phyloP scores from a whole-genome alignment of 2,329 filamentous ascomycete species.

The Fusarium burgessii region DNA sequence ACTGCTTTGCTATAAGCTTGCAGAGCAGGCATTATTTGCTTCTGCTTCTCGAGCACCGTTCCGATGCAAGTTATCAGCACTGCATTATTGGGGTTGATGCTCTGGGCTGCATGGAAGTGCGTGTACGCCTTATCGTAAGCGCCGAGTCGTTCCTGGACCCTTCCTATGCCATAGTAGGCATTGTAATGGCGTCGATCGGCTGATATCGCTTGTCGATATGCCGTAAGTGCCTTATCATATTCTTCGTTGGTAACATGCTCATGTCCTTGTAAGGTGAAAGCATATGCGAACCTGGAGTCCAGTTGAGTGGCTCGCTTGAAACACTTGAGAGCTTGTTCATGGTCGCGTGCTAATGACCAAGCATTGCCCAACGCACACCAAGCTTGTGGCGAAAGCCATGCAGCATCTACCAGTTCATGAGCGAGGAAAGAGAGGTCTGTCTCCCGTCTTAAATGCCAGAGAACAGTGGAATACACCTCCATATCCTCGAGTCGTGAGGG shows the following conservation, averaged over 20 bases:
- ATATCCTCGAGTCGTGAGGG: slow-evolving; percentile 91
- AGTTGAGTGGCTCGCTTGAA: slow-evolving; percentile 95
- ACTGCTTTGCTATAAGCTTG: slow-evolving; percentile 85
- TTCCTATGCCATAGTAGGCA: slow-evolving; percentile 92
- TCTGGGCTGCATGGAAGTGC: slow-evolving; percentile 88
- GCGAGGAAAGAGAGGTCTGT: slow-evolving; percentile 92
- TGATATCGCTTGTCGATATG: slow-evolving; percentile 87
- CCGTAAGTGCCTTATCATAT: slow-evolving; percentile 91
- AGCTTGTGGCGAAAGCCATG: slow-evolving; percentile 90
- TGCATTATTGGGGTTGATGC: slow-evolving; percentile 93
- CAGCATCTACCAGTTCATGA: slow-evolving; percentile 87
- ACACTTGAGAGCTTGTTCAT: slow-evolving; percentile 92
- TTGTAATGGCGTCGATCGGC: slow-evolving; percentile 95
- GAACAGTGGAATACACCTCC: slow-evolving; percentile 97
- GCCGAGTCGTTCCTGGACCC: slow-evolving; percentile 89
- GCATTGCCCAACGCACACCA: slow-evolving; percentile 98
- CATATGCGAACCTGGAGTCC: slow-evolving; percentile 91
- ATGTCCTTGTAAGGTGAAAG: slow-evolving; percentile 94
- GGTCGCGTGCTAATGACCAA: slow-evolving; percentile 90
- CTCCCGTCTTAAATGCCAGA: slow-evolving; percentile 97
- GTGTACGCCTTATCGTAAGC: slow-evolving; percentile 91
- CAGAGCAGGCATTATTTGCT: slow-evolving; percentile 82
- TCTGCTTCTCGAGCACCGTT: slow-evolving; percentile 87
- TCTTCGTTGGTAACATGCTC: slow-evolving; percentile 97
- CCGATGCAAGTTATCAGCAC: slow-evolving; percentile 95